Evolutionary conservation across 2,329 filamentous ascomycete species (phyloP).

Genomic region (Elsinoe perseae): DNA sequence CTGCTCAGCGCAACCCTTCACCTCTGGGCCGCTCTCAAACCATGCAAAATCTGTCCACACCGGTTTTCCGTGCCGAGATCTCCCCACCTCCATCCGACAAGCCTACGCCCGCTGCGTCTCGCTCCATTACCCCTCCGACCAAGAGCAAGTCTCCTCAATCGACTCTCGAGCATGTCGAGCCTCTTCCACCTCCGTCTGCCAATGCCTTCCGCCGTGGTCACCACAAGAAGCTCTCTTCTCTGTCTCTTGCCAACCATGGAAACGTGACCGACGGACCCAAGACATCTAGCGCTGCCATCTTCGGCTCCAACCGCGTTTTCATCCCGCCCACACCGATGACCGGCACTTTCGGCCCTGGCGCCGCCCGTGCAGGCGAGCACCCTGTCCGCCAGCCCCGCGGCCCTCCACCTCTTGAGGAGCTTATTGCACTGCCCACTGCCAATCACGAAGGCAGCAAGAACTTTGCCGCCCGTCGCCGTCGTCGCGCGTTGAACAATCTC

Average conservation of each 20-base stretch:
- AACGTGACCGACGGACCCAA: constrained; percentile 57
- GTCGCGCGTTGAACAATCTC: constrained; percentile 83
- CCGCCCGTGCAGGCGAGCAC: constrained; percentile 88
- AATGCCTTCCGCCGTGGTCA: constrained; percentile 90
- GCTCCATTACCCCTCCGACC: constrained; percentile 59
- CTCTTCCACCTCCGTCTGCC: constrained; percentile 78
- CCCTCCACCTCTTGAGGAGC: constrained; percentile 84
- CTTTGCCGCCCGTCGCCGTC: constrained; percentile 85
- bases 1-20: constrained; percentile 26
- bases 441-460: constrained; percentile 96
- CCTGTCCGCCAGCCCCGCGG: constrained; percentile 87
- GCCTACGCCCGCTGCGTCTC: constrained; percentile 44
- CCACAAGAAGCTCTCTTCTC: constrained; percentile 72
- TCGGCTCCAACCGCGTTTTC: constrained; percentile 36
- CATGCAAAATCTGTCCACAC: constrained; percentile 29
- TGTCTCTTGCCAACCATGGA: constrained; percentile 50
- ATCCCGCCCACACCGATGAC: constrained; percentile 75
- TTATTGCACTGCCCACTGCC: constrained; percentile 79
- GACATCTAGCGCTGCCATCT: constrained; percentile 50
- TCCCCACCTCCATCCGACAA: constrained; percentile 61
- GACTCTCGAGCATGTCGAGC: constrained; percentile 51
- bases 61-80: constrained; percentile 68
- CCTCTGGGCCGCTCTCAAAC: constrained; percentile 26
- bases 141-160: constrained; percentile 57
- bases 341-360: constrained; percentile 85